Evolutionary conservation across 495 filamentous ascomycete genomes (phyloP).

Genomic region (Penicillium arizonense): DNA sequence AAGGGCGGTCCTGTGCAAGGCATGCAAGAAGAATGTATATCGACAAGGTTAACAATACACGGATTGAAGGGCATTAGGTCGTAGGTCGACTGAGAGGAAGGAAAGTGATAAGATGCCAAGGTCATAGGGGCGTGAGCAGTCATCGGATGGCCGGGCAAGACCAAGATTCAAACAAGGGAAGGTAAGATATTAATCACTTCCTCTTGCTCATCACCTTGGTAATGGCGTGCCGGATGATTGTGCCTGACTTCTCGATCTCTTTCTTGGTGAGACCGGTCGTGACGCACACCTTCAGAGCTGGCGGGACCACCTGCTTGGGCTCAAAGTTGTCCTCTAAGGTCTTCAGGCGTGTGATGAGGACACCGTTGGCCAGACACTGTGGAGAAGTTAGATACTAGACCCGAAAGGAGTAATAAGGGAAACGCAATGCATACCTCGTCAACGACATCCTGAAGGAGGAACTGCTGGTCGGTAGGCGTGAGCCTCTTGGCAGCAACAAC

Average conservation of each 20-base stretch:
- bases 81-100: slow-evolving; percentile 13
- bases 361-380: slow-evolving; percentile 75
- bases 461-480: slow-evolving; percentile 73
- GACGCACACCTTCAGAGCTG: slow-evolving; percentile 87
- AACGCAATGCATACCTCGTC: slow-evolving; percentile 70
- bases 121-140: slow-evolving; percentile 26
- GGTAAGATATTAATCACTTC: slow-evolving; percentile 29
- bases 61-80: slow-evolving; percentile 25
- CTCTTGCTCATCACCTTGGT: slow-evolving; percentile 75
- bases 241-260: slow-evolving; percentile 90
- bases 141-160: slow-evolving; percentile 13
- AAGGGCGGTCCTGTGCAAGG: slow-evolving; percentile 24
- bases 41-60: slow-evolving; percentile 28
- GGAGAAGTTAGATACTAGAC: slow-evolving; percentile 10
- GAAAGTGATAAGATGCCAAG: slow-evolving; percentile 10
- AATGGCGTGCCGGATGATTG: slow-evolving; percentile 85
- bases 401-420: neutral
- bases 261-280: slow-evolving; percentile 85
- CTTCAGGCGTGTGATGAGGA: slow-evolving; percentile 85
- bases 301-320: slow-evolving; percentile 63
- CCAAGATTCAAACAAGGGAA: slow-evolving; percentile 5
- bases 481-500: slow-evolving; percentile 69
- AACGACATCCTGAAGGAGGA: slow-evolving; percentile 81
- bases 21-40: slow-evolving; percentile 28
- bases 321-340: slow-evolving; percentile 63